phyloP scores from a whole-genome alignment of 768 basidiomycete genomes.

The Candolleomyces efflorescens region DNA sequence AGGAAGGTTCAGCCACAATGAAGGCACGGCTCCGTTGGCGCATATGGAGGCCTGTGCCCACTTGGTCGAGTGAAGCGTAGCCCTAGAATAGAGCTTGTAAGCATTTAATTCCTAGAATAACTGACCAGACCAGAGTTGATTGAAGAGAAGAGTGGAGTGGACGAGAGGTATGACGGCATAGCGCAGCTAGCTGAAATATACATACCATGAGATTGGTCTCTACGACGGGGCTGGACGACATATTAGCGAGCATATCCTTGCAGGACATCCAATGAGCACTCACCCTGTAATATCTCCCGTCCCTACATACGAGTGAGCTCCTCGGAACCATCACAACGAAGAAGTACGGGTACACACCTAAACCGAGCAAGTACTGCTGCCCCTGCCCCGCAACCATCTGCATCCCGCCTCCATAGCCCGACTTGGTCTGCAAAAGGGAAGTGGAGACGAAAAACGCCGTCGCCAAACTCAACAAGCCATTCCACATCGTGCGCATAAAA shows the following conservation, averaged over 20 bases:
- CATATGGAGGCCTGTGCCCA: constrained; percentile 75
- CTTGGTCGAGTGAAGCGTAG: constrained; percentile 61
- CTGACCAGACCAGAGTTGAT: no score
- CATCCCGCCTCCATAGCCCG: constrained; percentile 12
- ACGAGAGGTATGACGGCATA: no score
- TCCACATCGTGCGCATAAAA: constrained; percentile 35
- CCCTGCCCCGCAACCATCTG: constrained; percentile 28
- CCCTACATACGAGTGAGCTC: constrained; percentile 31
- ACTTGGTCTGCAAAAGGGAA: constrained; percentile 23
- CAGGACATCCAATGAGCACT: not conserved
- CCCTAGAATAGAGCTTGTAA: constrained; percentile 38
- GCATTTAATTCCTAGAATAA: not conserved
- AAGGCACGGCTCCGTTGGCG: constrained; percentile 74
- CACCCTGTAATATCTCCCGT: constrained; percentile 76
- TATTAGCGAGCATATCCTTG: not conserved
- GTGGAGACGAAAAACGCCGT: constrained; percentile 35
- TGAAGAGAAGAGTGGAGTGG: no score
- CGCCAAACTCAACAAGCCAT: constrained; percentile 37
- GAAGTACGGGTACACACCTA: constrained; percentile 38
- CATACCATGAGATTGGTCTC: constrained; percentile 82
- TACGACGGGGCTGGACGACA: constrained; percentile 55
- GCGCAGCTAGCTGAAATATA: not conserved
- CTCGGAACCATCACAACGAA: not conserved
- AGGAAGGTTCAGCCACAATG: constrained; percentile 60
- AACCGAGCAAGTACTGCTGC: constrained; percentile 50